Base-by-base conservation (phyloP, 2,329 filamentous ascomycete genomes). In the Neonectria magnoliae region DNA sequence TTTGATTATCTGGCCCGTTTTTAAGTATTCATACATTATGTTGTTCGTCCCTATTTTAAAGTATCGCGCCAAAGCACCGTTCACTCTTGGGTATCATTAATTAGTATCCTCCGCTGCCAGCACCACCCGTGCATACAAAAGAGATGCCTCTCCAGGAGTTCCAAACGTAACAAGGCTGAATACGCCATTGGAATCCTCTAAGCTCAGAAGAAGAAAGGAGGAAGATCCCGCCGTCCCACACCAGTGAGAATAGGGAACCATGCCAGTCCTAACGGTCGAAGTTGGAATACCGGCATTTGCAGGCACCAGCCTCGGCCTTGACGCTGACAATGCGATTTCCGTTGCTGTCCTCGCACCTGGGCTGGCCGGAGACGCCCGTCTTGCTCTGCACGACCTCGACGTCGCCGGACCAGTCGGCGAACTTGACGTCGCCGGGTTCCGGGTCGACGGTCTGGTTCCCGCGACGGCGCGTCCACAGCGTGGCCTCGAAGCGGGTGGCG, bases 371-470 rank as follows among this genome's bases (percentile, higher is more conserved):
- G 11, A 16, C n/a, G 56, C 33, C 70, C 68, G 5, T 76, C 66
- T 86, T 84, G 29, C 80, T 75, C 76, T 90, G 84, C 58, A 81
- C 79, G 42, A 91, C 78, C 54, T 87, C 83, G 2, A 89, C 83
- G 18, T 87, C 84, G 61, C 83, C 89, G 0, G 88, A 87, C 88
- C 88, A 91, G 1, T 77, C 69, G 14, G 76, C 68, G 69, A 81
- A 84, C 25, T 70, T 72, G 22, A 22, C 47, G 16, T 67, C 44
- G 31, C 65, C 42, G 33, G 59, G 59, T 42, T 71, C 48, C 41
- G 68, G 56, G 38, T 72, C 50, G 42, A 76, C 68, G 14, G 57
- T 64, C 9, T 63, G 60, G 50, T 64, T 65, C 41, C 71, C 73
- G 3, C 76, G 73, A 3, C 78, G 75, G 1, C 80, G 75, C n/a